These are phyloP conservation scores for Lathyrus tuberosus DNA, from an alignment of 306 rosid genomes.

Conservation along the genomic window DNA sequence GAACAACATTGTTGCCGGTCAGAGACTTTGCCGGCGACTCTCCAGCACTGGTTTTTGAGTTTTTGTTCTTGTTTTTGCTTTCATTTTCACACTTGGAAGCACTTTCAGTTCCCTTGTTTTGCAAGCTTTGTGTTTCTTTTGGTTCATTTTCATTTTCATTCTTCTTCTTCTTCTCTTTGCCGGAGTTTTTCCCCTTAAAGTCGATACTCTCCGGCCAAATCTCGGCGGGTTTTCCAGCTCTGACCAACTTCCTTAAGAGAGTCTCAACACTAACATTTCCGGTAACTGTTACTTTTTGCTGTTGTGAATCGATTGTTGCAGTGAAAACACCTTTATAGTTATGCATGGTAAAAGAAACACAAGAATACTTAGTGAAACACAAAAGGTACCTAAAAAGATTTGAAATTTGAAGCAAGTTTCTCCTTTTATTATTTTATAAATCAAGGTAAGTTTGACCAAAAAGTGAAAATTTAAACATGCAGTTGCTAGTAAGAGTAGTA, in stretches of 20 bases:
- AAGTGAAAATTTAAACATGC: not conserved
- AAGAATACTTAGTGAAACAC: not conserved
- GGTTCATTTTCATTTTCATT: conserved; percentile 43
- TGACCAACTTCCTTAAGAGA: conserved; percentile 61
- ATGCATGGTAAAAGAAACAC: conserved; percentile 36
- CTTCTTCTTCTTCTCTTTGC: conserved; percentile 45
- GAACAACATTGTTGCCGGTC: conserved; percentile 16
- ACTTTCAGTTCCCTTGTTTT: conserved; percentile 42
- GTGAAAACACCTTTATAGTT: conserved; percentile 68
- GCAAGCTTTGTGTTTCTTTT: conserved; percentile 40
- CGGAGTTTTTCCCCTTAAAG: conserved; percentile 49
- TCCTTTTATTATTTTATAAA: not conserved
- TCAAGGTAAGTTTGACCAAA: not conserved
- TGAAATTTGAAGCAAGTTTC: conserved; percentile 28
- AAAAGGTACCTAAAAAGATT: conserved; percentile 14
- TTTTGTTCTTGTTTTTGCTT: conserved; percentile 29
- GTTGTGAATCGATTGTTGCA: conserved; percentile 61
- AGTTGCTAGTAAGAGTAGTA: not conserved
- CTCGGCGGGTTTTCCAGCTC: conserved; percentile 75
- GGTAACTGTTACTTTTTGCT: conserved; percentile 73
- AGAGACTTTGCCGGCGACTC: conserved; percentile 31
- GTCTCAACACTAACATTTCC: conserved; percentile 69
- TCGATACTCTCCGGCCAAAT: conserved; percentile 62
- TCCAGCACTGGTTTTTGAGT: conserved; percentile 32
- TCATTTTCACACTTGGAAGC: conserved; percentile 23